Evolutionary conservation across 2,329 filamentous ascomycete genomes (phyloP), one percentile per base, ranked within the genome.

Genomic region (Paecilomyces sp.): DNA sequence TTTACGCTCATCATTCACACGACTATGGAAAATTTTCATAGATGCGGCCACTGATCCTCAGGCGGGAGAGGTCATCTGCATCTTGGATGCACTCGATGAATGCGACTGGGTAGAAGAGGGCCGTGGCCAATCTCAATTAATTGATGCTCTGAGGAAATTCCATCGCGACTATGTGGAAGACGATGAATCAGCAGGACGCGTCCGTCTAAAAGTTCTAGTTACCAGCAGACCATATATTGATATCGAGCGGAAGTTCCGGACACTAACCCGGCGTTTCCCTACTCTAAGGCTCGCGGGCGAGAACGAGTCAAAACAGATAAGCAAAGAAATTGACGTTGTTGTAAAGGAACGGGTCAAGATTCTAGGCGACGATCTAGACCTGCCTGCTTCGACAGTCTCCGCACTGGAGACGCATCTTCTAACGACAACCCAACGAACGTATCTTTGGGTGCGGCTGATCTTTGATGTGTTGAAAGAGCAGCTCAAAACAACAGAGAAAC

Each of bases 31-130:
- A 5, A 67, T 71, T 1, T 62, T 77, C 0, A 13, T 69, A 6
- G 54, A 33, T 1, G 61, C 56, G 4, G 57, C 66, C 11, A 51
- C 36, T 3, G 33, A 68, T 30, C 3, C 58, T 0, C 41, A 62
- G 4, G 58, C 57, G 0, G 63, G 64, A 0, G 64, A 73, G 41
- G 63, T 75, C 11, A 56, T 77, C 22, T 77, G 72, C 57, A 58
- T 79, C 28, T 55, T 79, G 1, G 77, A 80, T 64, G 76, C 75
- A 3, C 57, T 79, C 2, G 77, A 80, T 55, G 76, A 79, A 63
- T 79, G 77, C 58, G 33, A 36, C 8, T 3, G 33, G 33, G 9
- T 36, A 36, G 33, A 36, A 36, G 55, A 67, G 1, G 56, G 61
- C 0, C 11, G 25, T 15, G 68, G 65, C 15, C 56, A 62, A 7